Percentiles rank a stretch among this genome's conserved stretches.
Conservation (phyloP, 345 rosid species). For the Boechera stricta region DNA sequence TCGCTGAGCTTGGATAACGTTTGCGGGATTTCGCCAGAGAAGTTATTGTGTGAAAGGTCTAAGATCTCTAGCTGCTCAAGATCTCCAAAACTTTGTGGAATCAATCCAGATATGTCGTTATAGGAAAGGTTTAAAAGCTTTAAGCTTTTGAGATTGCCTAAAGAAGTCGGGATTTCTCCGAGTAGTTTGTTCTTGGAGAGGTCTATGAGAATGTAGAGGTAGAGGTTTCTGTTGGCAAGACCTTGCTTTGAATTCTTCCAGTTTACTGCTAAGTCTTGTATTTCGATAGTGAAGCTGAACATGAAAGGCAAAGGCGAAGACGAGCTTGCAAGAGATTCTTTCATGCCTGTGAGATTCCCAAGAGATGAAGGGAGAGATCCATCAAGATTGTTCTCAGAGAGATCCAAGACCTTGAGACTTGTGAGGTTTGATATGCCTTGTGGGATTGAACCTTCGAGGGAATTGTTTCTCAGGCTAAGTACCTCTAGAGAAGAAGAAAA, state of each 20-base stretch:
- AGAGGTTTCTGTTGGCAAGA: constrained; percentile 31
- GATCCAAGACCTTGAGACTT: constrained; percentile 47
- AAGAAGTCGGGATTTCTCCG: constrained; percentile 46
- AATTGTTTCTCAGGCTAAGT: constrained; percentile 50
- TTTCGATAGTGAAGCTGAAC: constrained; percentile 2
- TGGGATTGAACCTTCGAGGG: constrained; percentile 41
- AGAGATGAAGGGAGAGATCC: constrained; percentile 44
- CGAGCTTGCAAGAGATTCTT: not conserved
- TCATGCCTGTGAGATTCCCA: constrained; percentile 49
- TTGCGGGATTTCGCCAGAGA: constrained; percentile 45
- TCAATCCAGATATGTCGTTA: constrained; percentile 46
- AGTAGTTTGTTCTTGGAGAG: constrained; percentile 49
- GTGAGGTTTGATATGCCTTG: constrained; percentile 41
- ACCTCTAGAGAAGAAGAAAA: constrained; percentile 43
- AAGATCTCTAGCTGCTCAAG: constrained; percentile 43
- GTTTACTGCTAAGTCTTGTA: constrained; percentile 34
- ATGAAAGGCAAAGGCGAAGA: not conserved
- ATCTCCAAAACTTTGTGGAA: constrained; percentile 42
- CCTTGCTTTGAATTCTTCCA: constrained; percentile 50
- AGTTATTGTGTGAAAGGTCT: constrained; percentile 50
- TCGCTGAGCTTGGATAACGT: constrained; percentile 40
- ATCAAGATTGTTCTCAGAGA: constrained; percentile 47
- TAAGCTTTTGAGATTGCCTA: constrained; percentile 46
- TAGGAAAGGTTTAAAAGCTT: constrained; percentile 46
- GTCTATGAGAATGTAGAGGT: constrained; percentile 47